These are phyloP conservation scores for Penicillium egyptiacum DNA, from an alignment of 495 filamentous ascomycete species.

Conservation along the genomic window DNA sequence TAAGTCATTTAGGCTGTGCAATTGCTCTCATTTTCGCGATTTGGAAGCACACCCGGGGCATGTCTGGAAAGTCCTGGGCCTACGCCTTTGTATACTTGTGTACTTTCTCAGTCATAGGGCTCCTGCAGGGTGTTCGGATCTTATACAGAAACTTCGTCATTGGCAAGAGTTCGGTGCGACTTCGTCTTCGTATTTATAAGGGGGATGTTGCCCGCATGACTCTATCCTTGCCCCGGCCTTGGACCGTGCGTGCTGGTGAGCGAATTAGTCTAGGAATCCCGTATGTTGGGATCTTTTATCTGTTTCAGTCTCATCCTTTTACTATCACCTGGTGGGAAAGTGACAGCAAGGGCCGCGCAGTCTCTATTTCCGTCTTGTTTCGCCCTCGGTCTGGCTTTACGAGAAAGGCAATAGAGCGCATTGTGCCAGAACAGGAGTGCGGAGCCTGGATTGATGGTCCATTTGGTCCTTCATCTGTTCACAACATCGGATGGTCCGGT, in stretches of 20 bases:
- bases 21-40: no score
- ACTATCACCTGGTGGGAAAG: conserved; percentile 36
- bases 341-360: conserved; percentile 19
- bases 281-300: conserved; percentile 24
- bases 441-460: conserved; percentile 37
- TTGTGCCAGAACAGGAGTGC: conserved; percentile 16
- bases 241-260: conserved; percentile 29
- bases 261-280: conserved; percentile 30
- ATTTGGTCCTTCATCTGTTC: no score
- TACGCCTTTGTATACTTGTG: no score
- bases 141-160: no score
- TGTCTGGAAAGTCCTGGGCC: no score
- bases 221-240: conserved; percentile 29
- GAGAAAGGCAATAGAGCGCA: conserved; percentile 16
- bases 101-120: no score
- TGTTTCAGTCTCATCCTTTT: conserved; percentile 35
- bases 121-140: no score
- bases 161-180: no score
- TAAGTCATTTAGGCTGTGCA: no score
- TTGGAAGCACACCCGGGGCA: no score
- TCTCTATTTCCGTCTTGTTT: conserved; percentile 28
- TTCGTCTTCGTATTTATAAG: no score
- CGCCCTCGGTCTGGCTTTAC: conserved; percentile 35
- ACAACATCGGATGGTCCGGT: no score
- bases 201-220: conserved; percentile 9